Evolutionary conservation across 805 yeast genomes (phyloP), one percentile per base, ranked within the genome.

Genomic region (Saccharomycopsis vini): DNA sequence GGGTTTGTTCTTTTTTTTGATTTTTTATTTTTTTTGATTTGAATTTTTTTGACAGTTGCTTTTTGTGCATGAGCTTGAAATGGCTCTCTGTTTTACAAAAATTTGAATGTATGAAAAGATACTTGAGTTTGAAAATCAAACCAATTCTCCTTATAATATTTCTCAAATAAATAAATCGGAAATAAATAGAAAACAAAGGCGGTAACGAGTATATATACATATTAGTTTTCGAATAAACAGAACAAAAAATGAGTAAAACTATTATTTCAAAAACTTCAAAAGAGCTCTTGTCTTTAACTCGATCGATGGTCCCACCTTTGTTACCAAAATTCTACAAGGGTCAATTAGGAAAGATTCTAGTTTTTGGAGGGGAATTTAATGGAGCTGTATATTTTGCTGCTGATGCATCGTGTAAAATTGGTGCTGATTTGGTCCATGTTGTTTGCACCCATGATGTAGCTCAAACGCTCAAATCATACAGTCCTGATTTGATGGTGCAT

Each of bases 321-420:
- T 63, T 71, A 2, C 76, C 84, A 4, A 55, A 58, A 13, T 82
- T 83, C 59, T 81, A 90, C 63, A 90, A 90, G 60, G 98, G 98
- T 19, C 97, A 90, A 59, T 71, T 83, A 4, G 97, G 97, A 4
- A 71, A 86, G 46, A 68, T 90, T 2, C 86, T 81, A 9, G 85
- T 90, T 1, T 73, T 90, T 50, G 98, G 98, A 19, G 98, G 98
- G 1, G 81, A 92, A 60, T 90, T 88, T 59, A 89, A 97, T 0
- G 98, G 98, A 0, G 98, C 98, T 0, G 97, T 97, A 2, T 92
- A 70, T 61, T 92, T 92, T 60, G 73, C 95, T 29, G 83, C 94
- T 4, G 81, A 83, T 58, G 83, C 95, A 1, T 76, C 95, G 1
- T 84, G 95, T 2, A 62, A 82, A 30, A 70, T 81, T 40, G 98